Percentiles rank a stretch among this genome's conserved stretches.
Evolutionary conservation across 2,329 filamentous ascomycete species (phyloP).

Genomic region (Ophiocordyceps robertsii): DNA sequence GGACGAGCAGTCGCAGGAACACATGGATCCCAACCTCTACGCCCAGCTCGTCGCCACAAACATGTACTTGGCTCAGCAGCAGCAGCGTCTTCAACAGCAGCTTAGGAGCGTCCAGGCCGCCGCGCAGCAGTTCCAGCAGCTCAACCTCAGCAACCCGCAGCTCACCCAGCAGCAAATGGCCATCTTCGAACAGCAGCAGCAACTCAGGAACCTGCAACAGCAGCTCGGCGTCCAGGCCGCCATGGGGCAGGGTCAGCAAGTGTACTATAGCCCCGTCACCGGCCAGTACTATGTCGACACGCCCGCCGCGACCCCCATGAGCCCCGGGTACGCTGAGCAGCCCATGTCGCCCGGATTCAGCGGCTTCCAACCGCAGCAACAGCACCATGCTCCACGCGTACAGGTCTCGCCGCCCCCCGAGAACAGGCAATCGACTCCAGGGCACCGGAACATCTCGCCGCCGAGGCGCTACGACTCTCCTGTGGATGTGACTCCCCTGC

Average conservation of each 20-base stretch:
- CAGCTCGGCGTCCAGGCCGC: slow-evolving; percentile 23
- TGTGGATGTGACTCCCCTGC: slow-evolving; percentile 55
- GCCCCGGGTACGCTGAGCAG: slow-evolving; percentile 28
- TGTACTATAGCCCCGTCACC: slow-evolving; percentile 78
- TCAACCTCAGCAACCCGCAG: slow-evolving; percentile 49
- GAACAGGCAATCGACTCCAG: slow-evolving; percentile 24
- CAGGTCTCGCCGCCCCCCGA: slow-evolving; percentile 72
- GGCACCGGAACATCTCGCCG: slow-evolving; percentile 49
- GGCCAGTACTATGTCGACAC: slow-evolving; percentile 76
- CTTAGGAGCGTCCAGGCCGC: slow-evolving; percentile 71
- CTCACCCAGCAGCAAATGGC: slow-evolving; percentile 33
- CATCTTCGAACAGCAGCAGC: slow-evolving; percentile 31
- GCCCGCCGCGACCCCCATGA: slow-evolving; percentile 26
- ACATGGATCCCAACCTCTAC: slow-evolving; percentile 76
- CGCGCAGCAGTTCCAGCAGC: slow-evolving; percentile 67
- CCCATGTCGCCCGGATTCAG: slow-evolving; percentile 22
- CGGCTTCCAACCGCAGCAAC: slow-evolving; percentile 15
- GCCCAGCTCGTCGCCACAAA: slow-evolving; percentile 86
- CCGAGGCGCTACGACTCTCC: slow-evolving; percentile 57
- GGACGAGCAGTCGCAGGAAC: slow-evolving; percentile 52
- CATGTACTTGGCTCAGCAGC: slow-evolving; percentile 82
- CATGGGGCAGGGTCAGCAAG: slow-evolving; percentile 51
- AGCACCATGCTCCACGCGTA: slow-evolving; percentile 51
- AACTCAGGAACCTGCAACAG: slow-evolving; percentile 26
- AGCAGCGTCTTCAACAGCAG: slow-evolving; percentile 90